Base-by-base conservation (phyloP, 2,329 filamentous ascomycete species). In the Xenoacremonium recifei region DNA sequence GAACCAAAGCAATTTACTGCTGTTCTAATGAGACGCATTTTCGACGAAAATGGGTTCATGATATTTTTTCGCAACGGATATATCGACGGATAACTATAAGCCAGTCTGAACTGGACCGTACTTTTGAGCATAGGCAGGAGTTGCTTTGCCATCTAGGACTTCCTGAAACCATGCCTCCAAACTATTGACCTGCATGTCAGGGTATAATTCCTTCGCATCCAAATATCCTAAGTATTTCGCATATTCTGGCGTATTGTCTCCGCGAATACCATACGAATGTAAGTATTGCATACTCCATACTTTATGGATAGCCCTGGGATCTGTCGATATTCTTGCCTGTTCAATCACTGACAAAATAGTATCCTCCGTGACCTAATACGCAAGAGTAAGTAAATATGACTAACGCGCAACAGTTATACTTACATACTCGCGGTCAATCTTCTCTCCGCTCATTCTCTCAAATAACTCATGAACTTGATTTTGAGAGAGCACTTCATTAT, bases 221-320 rank as follows among this genome's bases (percentile, higher is more conserved):
- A 80, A 45, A 54, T 80, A 80, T 2, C 76, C 76, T 5, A 82
- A 62, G 46, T 79, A 80, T 37, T 67, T 63, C 11, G 78, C 78
- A 47, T 70, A 66, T 40, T 76, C 71, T 0, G 71, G 73, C 10
- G 64, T 72, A 55, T 79, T 79, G 47, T 83, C 77, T 2, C 69
- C 72, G 2, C 76, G 66, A 16, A 79, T 15, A 10, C 29, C 29
- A 11, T 6, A 31, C 6, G n/a, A 15, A 15, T 31, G 13, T 15
- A 7, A 10, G 29, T 31, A 31, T 15, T 31, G 29, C 29, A 6
- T 15, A 11, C 13, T 9, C 12, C 29, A 7, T 15, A 31, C 6
- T 7, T 15, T 31, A 7, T n/a, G 6, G 12, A 31, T 9, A 15
- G 13, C 23, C 23, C 23, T 13, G 9, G 23, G 23, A 27, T 27